Base-by-base conservation (phyloP, 164 flowering plant genomes). In the Taxillus chinensis region DNA sequence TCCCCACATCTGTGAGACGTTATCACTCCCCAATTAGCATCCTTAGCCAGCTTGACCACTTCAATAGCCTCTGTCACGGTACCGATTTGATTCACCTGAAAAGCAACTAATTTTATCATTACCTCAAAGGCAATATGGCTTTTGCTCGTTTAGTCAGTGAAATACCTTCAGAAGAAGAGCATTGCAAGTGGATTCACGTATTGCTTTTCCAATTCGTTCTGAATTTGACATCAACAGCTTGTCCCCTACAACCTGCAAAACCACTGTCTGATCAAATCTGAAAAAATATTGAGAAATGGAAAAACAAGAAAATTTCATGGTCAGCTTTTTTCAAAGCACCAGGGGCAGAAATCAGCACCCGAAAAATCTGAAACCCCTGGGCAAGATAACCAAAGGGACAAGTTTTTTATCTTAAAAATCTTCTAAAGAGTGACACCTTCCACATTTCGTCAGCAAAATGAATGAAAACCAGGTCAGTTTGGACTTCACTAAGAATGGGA, bases 41-140 rank as follows among this genome's bases (percentile, higher is more conserved):
- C 91, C 76, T 81, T 89, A 37, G 96, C 97, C 72, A 81, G 71
- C 81, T 87, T 93, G 66, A 87, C 96, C 57, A 82, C 86, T 77
- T 93, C 95, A 73, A 93, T 83, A 62, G 83, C 88, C 65, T 90
- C 97, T 8, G 99, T 89, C 45, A 93, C 80, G 14, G 99, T 93
- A 16, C 99, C 97, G 59, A 90, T 77, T 74, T 86, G 96, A 73
- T 86, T 87, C 45, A 93, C 71, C 99, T 93, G 75, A 27, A 16
- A 16, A 46, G 9, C 9, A 45, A 49, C 55, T 10, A 54, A 55
- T 11, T 14, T 39, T 40, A 14, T 40, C 43, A 51, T 8, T n/a
- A 12, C 39, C 5, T n/a, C 13, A 17, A 42, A 62, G 65, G 10
- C 16, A n/a, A 49, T 9, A 8, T 13, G 45, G 42, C 6, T 10